A percentile compares a stretch with the other conserved stretches of the same genome.
Evolutionary conservation across 768 basidiomycete genomes (phyloP).

Genomic region (Collybia sordida): DNA sequence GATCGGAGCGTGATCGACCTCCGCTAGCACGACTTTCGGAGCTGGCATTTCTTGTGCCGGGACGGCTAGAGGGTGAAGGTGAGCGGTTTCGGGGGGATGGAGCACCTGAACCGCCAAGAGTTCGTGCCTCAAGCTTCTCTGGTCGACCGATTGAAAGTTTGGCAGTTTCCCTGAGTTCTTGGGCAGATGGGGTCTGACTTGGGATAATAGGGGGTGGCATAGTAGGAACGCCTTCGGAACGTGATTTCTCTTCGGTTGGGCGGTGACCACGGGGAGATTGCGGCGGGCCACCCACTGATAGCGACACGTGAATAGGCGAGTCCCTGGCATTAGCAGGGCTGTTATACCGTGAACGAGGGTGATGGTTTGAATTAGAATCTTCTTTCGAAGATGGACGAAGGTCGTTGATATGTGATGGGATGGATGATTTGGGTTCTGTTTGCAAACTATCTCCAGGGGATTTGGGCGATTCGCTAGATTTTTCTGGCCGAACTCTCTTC

Average conservation of each 20-base stretch:
- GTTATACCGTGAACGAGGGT: constrained; percentile 22
- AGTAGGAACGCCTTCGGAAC: constrained; percentile 36
- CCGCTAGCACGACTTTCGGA: constrained; percentile 72
- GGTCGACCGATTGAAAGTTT: constrained; percentile 59
- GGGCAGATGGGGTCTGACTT: constrained; percentile 76
- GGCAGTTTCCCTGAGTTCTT: constrained; percentile 79
- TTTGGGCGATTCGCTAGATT: constrained; percentile 34
- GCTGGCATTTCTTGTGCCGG: constrained; percentile 70
- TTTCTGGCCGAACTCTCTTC: constrained; percentile 53
- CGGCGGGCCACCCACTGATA: constrained; percentile 25
- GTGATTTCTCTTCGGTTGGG: constrained; percentile 39
- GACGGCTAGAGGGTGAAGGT: constrained; percentile 61
- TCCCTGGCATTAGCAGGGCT: constrained; percentile 22
- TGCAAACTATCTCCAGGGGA: constrained; percentile 14
- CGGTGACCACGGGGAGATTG: constrained; percentile 39
- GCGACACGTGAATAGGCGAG: constrained; percentile 14
- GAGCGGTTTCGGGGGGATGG: constrained; percentile 66
- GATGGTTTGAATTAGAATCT: constrained; percentile 12
- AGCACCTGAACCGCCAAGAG: constrained; percentile 49
- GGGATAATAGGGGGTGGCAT: constrained; percentile 83
- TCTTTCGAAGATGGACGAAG: constrained; percentile 20
- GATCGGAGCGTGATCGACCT: constrained; percentile 57
- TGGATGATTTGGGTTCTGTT: constrained; percentile 10
- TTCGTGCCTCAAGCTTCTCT: constrained; percentile 46
- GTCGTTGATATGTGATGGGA: constrained; percentile 16